These are phyloP conservation scores for Pseudocercospora cruenta DNA, from an alignment of 2,329 filamentous ascomycete species.

Conservation along the genomic window DNA sequence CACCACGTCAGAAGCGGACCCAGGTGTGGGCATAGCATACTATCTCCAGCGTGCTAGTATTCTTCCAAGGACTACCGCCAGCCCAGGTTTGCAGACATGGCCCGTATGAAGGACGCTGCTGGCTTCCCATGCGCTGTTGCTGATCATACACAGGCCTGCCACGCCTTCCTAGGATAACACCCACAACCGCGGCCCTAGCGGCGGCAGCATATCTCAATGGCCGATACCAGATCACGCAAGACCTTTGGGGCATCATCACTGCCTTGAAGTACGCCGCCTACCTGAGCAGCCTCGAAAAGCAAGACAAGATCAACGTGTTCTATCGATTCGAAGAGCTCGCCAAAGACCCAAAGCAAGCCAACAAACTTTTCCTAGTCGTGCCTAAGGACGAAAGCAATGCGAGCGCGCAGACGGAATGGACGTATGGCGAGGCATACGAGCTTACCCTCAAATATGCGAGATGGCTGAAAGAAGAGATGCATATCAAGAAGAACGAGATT, in stretches of 20 bases:
- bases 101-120: not conserved
- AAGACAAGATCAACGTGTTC: conserved; percentile 70
- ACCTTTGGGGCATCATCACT: conserved; percentile 56
- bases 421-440: conserved; percentile 76
- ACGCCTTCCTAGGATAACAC: conserved; percentile 14
- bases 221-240: conserved; percentile 67
- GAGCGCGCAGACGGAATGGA: conserved; percentile 54
- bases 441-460: conserved; percentile 70
- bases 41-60: not conserved
- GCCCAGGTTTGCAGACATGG: not conserved
- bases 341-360: conserved; percentile 51
- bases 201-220: conserved; percentile 79
- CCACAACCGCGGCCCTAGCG: conserved; percentile 36
- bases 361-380: conserved; percentile 36
- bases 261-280: conserved; percentile 58
- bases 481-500: conserved; percentile 71
- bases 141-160: conserved; percentile 7
- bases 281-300: conserved; percentile 36
- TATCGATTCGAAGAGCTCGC: conserved; percentile 74
- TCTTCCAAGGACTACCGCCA: not conserved
- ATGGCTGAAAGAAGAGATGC: conserved; percentile 69
- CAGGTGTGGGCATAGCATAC: not conserved
- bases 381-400: conserved; percentile 32
- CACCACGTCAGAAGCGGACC: not conserved
- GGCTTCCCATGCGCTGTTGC: not conserved